Conservation (phyloP, 2,329 filamentous ascomycete genomes). For the Colletotrichum limetticola region DNA sequence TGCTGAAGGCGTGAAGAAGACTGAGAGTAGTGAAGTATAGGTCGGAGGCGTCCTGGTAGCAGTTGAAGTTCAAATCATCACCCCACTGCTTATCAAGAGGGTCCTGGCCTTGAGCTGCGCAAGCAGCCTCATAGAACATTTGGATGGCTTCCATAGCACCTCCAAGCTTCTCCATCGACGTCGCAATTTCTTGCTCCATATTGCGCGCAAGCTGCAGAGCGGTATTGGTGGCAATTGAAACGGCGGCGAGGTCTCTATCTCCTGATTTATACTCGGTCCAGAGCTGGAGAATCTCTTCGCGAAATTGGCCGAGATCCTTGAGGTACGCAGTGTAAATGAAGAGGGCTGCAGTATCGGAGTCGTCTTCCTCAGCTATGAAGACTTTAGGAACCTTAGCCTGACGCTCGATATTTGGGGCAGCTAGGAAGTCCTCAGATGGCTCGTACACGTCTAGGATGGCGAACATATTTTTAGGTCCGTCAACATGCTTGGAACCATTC, state of each 20-base stretch:
- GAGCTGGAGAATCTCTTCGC: slow-evolving; percentile 42
- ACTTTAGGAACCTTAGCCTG: slow-evolving; percentile 15
- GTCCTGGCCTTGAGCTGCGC: neutral
- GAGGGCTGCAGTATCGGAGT: slow-evolving; percentile 38
- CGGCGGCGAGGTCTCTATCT: slow-evolving; percentile 43
- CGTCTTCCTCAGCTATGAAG: slow-evolving; percentile 43
- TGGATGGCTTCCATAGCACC: neutral
- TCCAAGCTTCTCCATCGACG: slow-evolving; percentile 28
- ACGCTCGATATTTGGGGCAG: slow-evolving; percentile 40
- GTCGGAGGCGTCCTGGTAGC: neutral
- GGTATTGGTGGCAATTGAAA: slow-evolving; percentile 50
- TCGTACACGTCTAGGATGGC: slow-evolving; percentile 48
- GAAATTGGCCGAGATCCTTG: slow-evolving; percentile 44
- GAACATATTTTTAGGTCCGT: slow-evolving; percentile 44
- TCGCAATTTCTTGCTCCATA: slow-evolving; percentile 44
- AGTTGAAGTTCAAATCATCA: slow-evolving; percentile 11
- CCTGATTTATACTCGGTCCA: slow-evolving; percentile 44
- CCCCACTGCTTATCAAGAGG: neutral
- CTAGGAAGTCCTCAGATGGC: slow-evolving; percentile 48
- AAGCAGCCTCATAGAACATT: slow-evolving; percentile 5
- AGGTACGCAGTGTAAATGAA: slow-evolving; percentile 42
- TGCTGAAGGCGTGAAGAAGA: slow-evolving; percentile 1
- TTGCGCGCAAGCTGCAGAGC: slow-evolving; percentile 46
- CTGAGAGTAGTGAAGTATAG: slow-evolving; percentile 1
- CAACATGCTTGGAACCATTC: slow-evolving; percentile 16